These are phyloP conservation scores for Fusarium ramigenum DNA, from an alignment of 2,329 filamentous ascomycete species.

Conservation along the genomic window DNA sequence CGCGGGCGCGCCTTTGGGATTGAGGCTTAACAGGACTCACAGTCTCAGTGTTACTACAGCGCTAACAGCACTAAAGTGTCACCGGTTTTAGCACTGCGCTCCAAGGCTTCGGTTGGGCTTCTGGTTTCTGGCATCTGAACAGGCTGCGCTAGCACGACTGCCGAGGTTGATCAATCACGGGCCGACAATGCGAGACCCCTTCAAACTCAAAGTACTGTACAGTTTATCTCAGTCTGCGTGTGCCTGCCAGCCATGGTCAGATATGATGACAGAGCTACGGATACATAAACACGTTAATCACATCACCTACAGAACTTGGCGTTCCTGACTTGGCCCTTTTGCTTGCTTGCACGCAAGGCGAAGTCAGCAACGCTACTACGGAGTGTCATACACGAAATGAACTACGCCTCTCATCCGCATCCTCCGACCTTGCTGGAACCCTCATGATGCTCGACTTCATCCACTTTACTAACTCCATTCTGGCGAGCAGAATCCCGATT, in stretches of 20 bases:
- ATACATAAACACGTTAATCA: neutral
- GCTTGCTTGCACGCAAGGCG: neutral
- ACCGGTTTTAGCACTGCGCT: constrained; percentile 12
- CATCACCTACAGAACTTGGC: neutral
- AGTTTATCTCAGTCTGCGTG: neutral
- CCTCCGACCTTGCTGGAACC: constrained; percentile 9
- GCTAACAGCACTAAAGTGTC: constrained; percentile 1
- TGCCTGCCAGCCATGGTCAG: neutral
- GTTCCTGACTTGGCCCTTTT: neutral
- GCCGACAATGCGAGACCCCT: constrained; percentile 23
- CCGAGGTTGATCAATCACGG: constrained; percentile 26
- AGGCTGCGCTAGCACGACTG: constrained; percentile 19
- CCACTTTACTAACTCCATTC: constrained; percentile 24
- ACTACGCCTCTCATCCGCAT: constrained; percentile 26
- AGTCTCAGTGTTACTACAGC: neutral
- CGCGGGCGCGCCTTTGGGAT: constrained; percentile 24
- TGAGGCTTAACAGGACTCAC: constrained; percentile 21
- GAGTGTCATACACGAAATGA: neutral
- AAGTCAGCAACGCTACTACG: constrained; percentile 1
- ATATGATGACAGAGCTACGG: neutral
- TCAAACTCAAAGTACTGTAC: constrained; percentile 1
- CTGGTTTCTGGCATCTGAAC: constrained; percentile 31
- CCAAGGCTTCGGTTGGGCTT: constrained; percentile 27
- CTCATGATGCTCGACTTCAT: constrained; percentile 21
- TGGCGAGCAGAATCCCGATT: constrained; percentile 23